Percentiles rank a stretch among this genome's conserved stretches.
Evolutionary conservation across 148 eudicot genomes (phyloP).

Genomic region (Amaranthus cruentus): DNA sequence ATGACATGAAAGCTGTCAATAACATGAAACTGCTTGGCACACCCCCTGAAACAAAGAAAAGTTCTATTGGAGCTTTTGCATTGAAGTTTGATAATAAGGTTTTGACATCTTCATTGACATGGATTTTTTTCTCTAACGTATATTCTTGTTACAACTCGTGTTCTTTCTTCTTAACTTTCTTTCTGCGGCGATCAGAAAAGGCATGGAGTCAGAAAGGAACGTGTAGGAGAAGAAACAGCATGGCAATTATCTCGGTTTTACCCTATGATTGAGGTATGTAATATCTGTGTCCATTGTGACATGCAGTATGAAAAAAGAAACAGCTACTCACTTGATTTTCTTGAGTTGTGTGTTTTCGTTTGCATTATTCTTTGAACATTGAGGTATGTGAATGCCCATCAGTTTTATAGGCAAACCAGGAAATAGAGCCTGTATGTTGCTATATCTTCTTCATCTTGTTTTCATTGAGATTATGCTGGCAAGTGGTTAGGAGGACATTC

Average conservation of each 20-base stretch:
- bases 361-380: not conserved
- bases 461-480: not conserved
- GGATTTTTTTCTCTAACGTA: not conserved
- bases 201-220: constrained; percentile 83
- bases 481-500: not conserved
- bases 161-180: constrained; percentile 5
- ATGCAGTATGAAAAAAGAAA: constrained; percentile 1
- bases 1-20: constrained; percentile 80
- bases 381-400: not conserved
- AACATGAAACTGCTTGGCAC: constrained; percentile 85
- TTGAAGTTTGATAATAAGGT: constrained; percentile 91
- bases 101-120: constrained; percentile 9
- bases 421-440: not conserved
- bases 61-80: constrained; percentile 54
- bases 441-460: not conserved
- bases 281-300: not conserved
- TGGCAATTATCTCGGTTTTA: constrained; percentile 95
- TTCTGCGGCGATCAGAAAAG: constrained; percentile 47
- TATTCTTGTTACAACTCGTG: constrained; percentile 4
- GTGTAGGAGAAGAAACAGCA: constrained; percentile 61
- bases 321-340: not conserved
- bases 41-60: constrained; percentile 68
- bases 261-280: constrained; percentile 82
- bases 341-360: not conserved
- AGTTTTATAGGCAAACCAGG: not conserved